phyloP scores from a whole-genome alignment of 2,329 filamentous ascomycete species.

The Epichloe typhina region DNA sequence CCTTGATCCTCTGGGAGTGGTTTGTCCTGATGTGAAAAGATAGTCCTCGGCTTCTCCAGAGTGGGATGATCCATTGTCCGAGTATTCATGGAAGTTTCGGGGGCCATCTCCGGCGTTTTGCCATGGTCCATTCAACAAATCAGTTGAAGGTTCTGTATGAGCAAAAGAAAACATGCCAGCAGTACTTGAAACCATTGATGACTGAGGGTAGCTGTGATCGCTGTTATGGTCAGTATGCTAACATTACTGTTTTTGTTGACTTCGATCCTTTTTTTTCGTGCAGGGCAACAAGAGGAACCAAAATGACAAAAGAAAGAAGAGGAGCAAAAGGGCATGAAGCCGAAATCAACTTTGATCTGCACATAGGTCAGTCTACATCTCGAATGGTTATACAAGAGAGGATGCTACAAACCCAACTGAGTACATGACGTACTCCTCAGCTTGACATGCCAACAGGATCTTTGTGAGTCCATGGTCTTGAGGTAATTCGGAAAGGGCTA shows the following conservation, averaged over 20 bases:
- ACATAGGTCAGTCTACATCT: constrained; percentile 13
- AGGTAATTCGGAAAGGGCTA: background rate
- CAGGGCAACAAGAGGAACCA: too few relatives aligned
- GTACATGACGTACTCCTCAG: constrained; percentile 2
- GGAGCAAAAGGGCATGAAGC: constrained; percentile 20
- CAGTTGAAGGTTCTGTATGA: constrained; percentile 45
- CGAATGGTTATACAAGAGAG: constrained; percentile 8
- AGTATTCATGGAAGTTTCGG: constrained; percentile 45
- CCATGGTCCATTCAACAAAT: constrained; percentile 43
- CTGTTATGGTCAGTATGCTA: constrained; percentile 44
- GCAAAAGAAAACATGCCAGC: constrained; percentile 43
- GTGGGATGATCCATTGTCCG: constrained; percentile 35
- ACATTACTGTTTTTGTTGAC: constrained; percentile 20
- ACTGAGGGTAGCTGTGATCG: constrained; percentile 43
- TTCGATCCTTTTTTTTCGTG: background rate
- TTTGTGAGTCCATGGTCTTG: background rate
- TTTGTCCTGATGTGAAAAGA: constrained; percentile 40
- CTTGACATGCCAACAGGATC: background rate
- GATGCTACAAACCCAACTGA: constrained; percentile 15
- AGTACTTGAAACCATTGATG: constrained; percentile 34
- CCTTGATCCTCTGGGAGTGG: constrained; percentile 35
- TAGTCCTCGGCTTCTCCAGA: constrained; percentile 42
- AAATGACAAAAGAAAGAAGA: background rate
- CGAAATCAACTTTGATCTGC: constrained; percentile 45
- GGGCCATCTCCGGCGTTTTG: constrained; percentile 42